A percentile compares a stretch with the other conserved stretches of the same genome.
These are phyloP conservation scores for Trametes cubensis DNA, from an alignment of 768 basidiomycete genomes.

Conservation along the genomic window DNA sequence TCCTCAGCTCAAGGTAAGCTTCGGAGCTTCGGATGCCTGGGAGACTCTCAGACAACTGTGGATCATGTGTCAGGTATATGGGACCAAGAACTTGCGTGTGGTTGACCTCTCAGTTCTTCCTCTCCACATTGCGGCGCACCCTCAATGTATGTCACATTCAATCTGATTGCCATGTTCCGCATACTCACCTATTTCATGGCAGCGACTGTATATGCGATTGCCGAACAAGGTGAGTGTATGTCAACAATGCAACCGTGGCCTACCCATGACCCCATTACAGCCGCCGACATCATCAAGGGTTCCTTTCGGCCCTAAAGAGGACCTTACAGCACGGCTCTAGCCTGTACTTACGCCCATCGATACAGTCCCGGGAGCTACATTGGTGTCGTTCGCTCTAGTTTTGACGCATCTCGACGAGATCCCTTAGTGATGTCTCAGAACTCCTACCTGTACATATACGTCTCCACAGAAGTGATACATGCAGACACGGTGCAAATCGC, in stretches of 20 bases:
- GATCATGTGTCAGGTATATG: conserved; percentile 54
- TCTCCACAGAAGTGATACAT: too few relatives aligned
- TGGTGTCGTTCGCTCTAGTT: too few relatives aligned
- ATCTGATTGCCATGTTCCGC: neutral
- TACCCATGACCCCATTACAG: conserved; percentile 9
- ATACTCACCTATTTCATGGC: neutral
- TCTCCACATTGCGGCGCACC: conserved; percentile 51
- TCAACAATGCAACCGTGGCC: neutral
- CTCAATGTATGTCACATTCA: conserved; percentile 40
- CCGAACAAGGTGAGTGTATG: conserved; percentile 44
- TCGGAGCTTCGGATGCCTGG: neutral
- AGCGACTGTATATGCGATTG: conserved; percentile 51
- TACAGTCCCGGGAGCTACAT: too few relatives aligned
- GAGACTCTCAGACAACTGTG: neutral
- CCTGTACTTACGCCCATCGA: too few relatives aligned
- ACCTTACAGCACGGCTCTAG: neutral
- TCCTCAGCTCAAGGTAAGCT: conserved; percentile 43
- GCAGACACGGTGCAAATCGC: too few relatives aligned
- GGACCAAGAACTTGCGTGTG: conserved; percentile 58
- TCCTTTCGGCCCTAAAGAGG: conserved; percentile 13
- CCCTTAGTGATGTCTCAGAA: too few relatives aligned
- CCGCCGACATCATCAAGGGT: conserved; percentile 35
- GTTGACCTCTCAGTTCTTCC: conserved; percentile 58
- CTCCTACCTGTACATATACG: too few relatives aligned
- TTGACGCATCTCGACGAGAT: too few relatives aligned